Evolutionary conservation across 2,329 filamentous ascomycete species (phyloP).

Genomic region (Diaporthe ampelina): DNA sequence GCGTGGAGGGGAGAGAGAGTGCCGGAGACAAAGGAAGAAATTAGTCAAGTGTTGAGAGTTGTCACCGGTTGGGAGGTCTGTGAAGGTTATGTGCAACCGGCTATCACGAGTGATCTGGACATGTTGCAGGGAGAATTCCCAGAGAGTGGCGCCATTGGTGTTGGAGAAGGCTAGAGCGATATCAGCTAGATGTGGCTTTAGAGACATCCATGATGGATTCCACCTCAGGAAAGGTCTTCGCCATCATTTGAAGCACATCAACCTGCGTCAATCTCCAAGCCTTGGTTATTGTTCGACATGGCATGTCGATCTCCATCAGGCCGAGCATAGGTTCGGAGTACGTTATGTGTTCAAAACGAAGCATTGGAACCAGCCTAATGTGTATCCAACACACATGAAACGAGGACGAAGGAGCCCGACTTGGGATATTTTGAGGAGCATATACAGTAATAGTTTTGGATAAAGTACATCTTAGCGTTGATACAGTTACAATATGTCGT

Average conservation of each 20-base stretch:
- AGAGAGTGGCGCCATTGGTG: conserved; percentile 26
- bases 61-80: conserved; percentile 34
- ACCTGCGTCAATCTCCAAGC: no score
- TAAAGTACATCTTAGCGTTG: not conserved
- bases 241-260: no score
- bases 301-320: no score
- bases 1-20: conserved; percentile 8
- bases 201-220: not conserved
- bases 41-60: conserved; percentile 28
- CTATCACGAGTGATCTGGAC: conserved; percentile 23
- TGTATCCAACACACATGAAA: no score
- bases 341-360: no score
- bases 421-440: no score
- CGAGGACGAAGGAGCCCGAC: no score
- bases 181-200: not conserved
- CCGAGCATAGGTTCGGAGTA: no score
- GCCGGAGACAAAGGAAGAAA: conserved; percentile 30
- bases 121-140: conserved; percentile 21
- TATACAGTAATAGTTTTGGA: no score
- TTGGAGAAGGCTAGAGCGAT: conserved; percentile 11
- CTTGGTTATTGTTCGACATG: no score
- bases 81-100: conserved; percentile 28
- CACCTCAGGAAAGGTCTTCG: no score
- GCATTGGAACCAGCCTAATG: no score
- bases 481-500: not conserved